Base-by-base conservation (phyloP, 495 filamentous ascomycete genomes). In the Hypoxylon rickii region DNA sequence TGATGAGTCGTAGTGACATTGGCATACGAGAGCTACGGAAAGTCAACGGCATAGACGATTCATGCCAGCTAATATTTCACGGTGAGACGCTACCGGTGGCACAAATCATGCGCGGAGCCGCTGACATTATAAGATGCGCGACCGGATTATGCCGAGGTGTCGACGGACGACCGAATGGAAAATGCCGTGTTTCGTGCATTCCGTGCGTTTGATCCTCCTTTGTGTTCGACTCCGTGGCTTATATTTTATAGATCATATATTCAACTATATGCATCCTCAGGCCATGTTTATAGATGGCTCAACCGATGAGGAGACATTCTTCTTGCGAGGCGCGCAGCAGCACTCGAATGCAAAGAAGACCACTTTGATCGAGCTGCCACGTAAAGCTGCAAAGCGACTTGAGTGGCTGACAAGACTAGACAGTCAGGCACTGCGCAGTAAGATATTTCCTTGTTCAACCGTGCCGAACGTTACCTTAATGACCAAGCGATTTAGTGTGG, bases 331-430 rank as follows among this genome's bases (percentile, higher is more conserved):
- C 0, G 62, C 88, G 3, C 69, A 77, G 44, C 61, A 64, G 4
- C 80, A 79, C 58, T 65, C 75, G 0, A 65, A 68, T 12, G 69
- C 69, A 2, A 66, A 71, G 34, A 69, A 67, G 7, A 74, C 74
- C 7, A 66, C 86, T 16, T 45, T 91, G 21, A 85, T 96, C 20
- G 83, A 85, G 53, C 67, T 95, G n/a, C 86, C 90, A 3, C 66
- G 72, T 36, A 75, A 78, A 44, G 73, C 77, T 3, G 73, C 76
- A 3, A 81, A 83, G 36, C 79, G 79, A 39, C 69, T 95, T 21
- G 78, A 82, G 67, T 96, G 91, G 91, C 77, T 94, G 15, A 82
- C 89, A 2, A 77, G 83, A 44, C 72, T 96, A 29, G 88, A 93
- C 60, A 85, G 85, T 51, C 76, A 79, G 42, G 85, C 89, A 22